Percentiles rank a stretch among this genome's conserved stretches.
phyloP scores from a whole-genome alignment of 352 stramenopile genomes.

The Phytophthora multivora region DNA sequence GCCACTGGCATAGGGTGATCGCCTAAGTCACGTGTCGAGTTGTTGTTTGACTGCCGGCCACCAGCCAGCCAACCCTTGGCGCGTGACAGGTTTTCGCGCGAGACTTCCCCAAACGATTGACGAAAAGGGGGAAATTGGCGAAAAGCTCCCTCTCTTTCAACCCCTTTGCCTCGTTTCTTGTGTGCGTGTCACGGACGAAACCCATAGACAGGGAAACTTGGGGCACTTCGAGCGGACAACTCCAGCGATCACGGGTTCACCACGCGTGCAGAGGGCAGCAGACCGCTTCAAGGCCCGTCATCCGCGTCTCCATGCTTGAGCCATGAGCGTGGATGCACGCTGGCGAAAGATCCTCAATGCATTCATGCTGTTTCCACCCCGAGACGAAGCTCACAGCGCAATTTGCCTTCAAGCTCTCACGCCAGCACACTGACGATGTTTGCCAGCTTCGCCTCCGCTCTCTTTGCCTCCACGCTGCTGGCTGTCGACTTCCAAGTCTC shows the following conservation, averaged over 20 bases:
- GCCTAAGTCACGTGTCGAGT: neutral
- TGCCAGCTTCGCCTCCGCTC: constrained; percentile 18
- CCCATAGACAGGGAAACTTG: constrained; percentile 13
- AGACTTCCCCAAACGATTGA: constrained; percentile 7
- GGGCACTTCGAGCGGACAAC: constrained; percentile 17
- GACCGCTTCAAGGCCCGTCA: constrained; percentile 9
- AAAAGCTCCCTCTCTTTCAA: constrained; percentile 6
- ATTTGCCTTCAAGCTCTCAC: constrained; percentile 21
- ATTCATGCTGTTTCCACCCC: neutral
- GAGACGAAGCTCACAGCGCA: constrained; percentile 15
- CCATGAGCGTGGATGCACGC: constrained; percentile 8
- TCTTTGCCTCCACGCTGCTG: constrained; percentile 36
- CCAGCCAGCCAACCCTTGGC: neutral
- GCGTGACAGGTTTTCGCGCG: constrained; percentile 16
- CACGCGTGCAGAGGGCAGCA: neutral
- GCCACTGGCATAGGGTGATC: neutral
- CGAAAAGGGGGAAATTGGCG: constrained; percentile 9
- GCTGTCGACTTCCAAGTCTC: constrained; percentile 28
- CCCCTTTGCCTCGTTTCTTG: constrained; percentile 14
- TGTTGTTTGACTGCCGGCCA: constrained; percentile 2
- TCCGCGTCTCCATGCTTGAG: constrained; percentile 17
- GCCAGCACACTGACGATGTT: constrained; percentile 18
- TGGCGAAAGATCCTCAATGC: constrained; percentile 10
- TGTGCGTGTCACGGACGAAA: constrained; percentile 21
- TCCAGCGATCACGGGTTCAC: constrained; percentile 20